Evolutionary conservation across 192 early-diverging fungal species (phyloP), one percentile per base, ranked within the genome.

Genomic region (Coemansia guatemalensis): DNA sequence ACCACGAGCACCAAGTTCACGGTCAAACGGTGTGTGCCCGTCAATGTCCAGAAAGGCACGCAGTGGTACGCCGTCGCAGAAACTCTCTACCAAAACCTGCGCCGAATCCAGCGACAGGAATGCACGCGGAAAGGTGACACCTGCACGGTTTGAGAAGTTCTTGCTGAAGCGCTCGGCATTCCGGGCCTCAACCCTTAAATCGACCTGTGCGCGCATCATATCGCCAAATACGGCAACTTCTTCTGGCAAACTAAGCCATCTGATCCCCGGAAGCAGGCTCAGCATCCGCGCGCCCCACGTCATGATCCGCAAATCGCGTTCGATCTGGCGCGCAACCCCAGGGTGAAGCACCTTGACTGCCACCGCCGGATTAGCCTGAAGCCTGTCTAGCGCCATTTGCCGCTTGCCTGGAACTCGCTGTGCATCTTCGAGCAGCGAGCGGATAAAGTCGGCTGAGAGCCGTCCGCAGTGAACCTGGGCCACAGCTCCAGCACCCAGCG

Each of bases 321-420:
- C 56, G n/a, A 99, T 90, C 26, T 85, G 67, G 8, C 68, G 56
- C 21, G 68, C 83, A 0, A 90, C 94, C 11, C 84, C 78, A 5
- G 97, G 97, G 67, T 97, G 97, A 26, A 97, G 73, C 17, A 99
- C 88, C 68, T 99, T 99, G 62, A 99, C 86, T 0, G 94, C 95
- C 12, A 92, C 88, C 0, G 81, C 68, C 4, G 82, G 60, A 21
- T 30, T 83, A 23, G 76, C 73, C 21, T 74, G 55, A 25, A 73
- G 58, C 49, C 72, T 47, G 41, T 67, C 27, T 56, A 67, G 52
- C 5, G 50, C 44, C 6, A 35, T n/a, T 20, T 56, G 59, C 4
- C 23, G 35, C 35, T 39, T 39, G 39, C 57, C 51, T 48, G 24
- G 65, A 4, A 9, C 11, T n/a, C 48, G 26, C 11, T 67, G 62